These are phyloP conservation scores for Aspergillus funiculosus DNA, from an alignment of 495 filamentous ascomycete species.

Conservation along the genomic window DNA sequence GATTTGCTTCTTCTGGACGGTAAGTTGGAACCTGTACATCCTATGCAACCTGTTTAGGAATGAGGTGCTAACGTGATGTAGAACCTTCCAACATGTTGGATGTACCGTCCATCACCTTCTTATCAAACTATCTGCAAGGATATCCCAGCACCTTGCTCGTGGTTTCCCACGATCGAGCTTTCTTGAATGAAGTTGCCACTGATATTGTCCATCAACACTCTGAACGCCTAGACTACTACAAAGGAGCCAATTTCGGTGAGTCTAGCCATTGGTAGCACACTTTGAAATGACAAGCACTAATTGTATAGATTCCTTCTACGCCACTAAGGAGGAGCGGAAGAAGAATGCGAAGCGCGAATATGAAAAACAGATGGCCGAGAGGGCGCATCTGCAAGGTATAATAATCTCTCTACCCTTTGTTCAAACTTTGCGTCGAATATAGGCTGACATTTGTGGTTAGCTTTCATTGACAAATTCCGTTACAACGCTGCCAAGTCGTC, in stretches of 20 bases:
- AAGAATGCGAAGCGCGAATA: slow-evolving; percentile 97
- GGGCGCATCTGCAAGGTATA: slow-evolving; percentile 73
- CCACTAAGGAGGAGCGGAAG: slow-evolving; percentile 91
- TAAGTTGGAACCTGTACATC: slow-evolving; percentile 18
- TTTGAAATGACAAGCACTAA: slow-evolving; percentile 15
- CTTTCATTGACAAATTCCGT: slow-evolving; percentile 99
- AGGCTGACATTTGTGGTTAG: slow-evolving; percentile 30
- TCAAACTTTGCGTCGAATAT: neutral
- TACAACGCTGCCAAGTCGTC: slow-evolving; percentile 99
- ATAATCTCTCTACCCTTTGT: neutral
- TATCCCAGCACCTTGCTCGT: slow-evolving; percentile 96
- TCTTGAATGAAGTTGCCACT: slow-evolving; percentile 98
- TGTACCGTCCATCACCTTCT: slow-evolving; percentile 98
- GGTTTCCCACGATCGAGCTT: slow-evolving; percentile 97
- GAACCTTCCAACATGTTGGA: slow-evolving; percentile 99
- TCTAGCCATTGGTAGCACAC: neutral
- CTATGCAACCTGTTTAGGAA: neutral
- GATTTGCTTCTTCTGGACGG: slow-evolving; percentile 90
- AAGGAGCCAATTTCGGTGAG: slow-evolving; percentile 82
- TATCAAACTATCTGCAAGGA: slow-evolving; percentile 88
- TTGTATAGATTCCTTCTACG: slow-evolving; percentile 82
- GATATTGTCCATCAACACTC: slow-evolving; percentile 99
- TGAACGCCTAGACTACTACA: slow-evolving; percentile 96
- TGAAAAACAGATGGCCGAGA: slow-evolving; percentile 93
- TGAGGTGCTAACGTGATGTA: slow-evolving; percentile 26